Evolutionary conservation across 1,139 yeast species (phyloP).

Genomic region (Yamadazyma aaseri): DNA sequence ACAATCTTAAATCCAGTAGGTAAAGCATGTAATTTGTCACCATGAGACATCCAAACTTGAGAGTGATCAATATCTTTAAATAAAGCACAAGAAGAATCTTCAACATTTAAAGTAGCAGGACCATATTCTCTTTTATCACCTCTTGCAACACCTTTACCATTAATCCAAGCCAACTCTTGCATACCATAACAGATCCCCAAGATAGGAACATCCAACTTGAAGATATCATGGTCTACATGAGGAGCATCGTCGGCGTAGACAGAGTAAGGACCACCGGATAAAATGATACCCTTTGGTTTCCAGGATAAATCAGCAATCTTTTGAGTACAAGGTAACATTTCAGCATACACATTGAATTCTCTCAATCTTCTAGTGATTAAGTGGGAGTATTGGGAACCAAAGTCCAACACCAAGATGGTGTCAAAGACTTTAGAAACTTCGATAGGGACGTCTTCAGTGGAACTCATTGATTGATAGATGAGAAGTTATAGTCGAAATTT

Average conservation of each 20-base stretch:
- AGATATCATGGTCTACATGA: conserved; percentile 93
- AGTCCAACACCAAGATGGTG: conserved; percentile 95
- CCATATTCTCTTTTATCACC: conserved; percentile 99
- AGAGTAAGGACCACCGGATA: conserved; percentile 98
- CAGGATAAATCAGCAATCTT: conserved; percentile 87
- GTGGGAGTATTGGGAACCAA: conserved; percentile 98
- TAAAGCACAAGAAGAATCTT: conserved; percentile 65
- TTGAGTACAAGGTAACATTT: conserved; percentile 98
- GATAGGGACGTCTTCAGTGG: conserved; percentile 37
- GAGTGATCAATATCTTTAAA: conserved; percentile 90
- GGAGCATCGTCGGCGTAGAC: conserved; percentile 95
- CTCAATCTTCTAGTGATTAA: conserved; percentile 95
- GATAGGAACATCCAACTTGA: conserved; percentile 88
- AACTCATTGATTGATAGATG: too few relatives aligned
- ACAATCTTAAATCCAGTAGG: conserved; percentile 89
- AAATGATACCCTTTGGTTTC: conserved; percentile 95
- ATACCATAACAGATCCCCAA: conserved; percentile 98
- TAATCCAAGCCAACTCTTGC: conserved; percentile 99
- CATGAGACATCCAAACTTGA: conserved; percentile 99
- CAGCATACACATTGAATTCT: conserved; percentile 97
- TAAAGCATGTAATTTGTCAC: conserved; percentile 88
- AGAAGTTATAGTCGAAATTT: background rate
- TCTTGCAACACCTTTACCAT: conserved; percentile 92
- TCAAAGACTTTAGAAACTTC: conserved; percentile 85
- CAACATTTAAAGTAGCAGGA: conserved; percentile 83